Base-by-base conservation (phyloP, 345 rosid genomes). In the Linum tenue region DNA sequence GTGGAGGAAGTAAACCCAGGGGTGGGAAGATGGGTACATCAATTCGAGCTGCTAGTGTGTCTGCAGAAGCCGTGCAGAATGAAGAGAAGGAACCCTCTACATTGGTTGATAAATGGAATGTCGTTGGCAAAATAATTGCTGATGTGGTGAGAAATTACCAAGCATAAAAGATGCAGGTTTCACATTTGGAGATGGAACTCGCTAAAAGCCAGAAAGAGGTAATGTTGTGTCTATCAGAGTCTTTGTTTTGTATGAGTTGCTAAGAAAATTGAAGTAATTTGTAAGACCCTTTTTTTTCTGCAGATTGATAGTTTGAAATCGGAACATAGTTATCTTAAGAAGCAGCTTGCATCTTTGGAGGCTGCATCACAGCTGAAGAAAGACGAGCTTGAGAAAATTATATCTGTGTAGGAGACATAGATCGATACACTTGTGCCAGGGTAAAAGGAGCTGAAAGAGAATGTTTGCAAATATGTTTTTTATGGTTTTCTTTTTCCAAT, bases 21-120 rank as follows among this genome's bases (percentile, higher is more conserved):
- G 97, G 97, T 59, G 97, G 99, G 58, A 92, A 84, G 84, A 92
- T 92, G 89, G 99, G 99, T 17, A 86, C 97, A 63, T 86, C 89
- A 72, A 78, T 92, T 82, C 89, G 92, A 69, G 81, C 85, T 42
- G 59, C 84, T 31, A 90, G 84, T 66, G 92, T 90, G 62, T 86
- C 97, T 62, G 78, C 73, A 4, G 98, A 90, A 80, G 80, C 75
- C 65, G 82, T 90, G 67, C 64, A 72, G 62, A 73, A 67, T 74
- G 94, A 91, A 41, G 98, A 88, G 80, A 76, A 78, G 69, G 96
- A 88, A 77, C 96, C 88, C 66, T 76, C 81, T 58, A 59, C 62
- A 42, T 69, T 90, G 74, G 78, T 78, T 64, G 85, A 84, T 63
- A 76, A 76, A 72, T 69, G 85, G 72, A 84, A 68, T 74, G 75